These are phyloP conservation scores for Colletotrichum sp. DNA, from an alignment of 2,329 filamentous ascomycete genomes.

Conservation along the genomic window DNA sequence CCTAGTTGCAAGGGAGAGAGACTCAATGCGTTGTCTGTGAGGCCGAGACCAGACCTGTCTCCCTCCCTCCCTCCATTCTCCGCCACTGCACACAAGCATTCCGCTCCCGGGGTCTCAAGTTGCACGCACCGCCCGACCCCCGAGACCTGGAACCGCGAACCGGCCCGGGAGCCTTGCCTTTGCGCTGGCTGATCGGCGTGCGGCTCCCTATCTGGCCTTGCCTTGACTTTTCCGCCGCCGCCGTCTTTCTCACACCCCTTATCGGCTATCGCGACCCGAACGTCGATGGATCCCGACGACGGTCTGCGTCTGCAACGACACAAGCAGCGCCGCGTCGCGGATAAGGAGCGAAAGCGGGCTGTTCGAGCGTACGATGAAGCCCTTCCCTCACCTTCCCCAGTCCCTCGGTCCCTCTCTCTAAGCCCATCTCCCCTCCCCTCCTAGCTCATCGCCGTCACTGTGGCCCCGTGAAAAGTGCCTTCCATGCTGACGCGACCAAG, in stretches of 20 bases:
- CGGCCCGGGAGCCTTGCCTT: conserved; percentile 12
- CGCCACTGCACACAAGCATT: neutral
- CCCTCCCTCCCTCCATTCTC: neutral
- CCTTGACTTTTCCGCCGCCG: neutral
- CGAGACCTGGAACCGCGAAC: neutral
- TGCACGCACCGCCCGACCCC: neutral
- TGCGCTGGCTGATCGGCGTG: conserved; percentile 7
- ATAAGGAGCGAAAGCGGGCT: conserved; percentile 31
- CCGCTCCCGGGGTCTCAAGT: neutral
- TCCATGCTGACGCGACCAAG: conserved; percentile 35
- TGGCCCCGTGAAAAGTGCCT: neutral
- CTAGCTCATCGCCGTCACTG: neutral
- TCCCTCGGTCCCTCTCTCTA: rapidly evolving
- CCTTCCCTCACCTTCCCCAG: neutral
- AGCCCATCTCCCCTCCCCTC: neutral
- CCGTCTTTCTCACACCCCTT: neutral
- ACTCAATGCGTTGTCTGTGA: neutral
- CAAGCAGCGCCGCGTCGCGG: conserved; percentile 26
- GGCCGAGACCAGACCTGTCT: neutral
- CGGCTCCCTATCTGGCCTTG: neutral
- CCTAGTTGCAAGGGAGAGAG: neutral
- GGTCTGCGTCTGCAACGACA: conserved; percentile 23
- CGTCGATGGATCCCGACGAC: conserved; percentile 19
- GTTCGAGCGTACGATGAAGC: conserved; percentile 26
- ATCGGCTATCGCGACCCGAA: conserved; percentile 10